These are phyloP conservation scores for Stemphylium vesicarium DNA, from an alignment of 2,329 filamentous ascomycete species.

Conservation along the genomic window DNA sequence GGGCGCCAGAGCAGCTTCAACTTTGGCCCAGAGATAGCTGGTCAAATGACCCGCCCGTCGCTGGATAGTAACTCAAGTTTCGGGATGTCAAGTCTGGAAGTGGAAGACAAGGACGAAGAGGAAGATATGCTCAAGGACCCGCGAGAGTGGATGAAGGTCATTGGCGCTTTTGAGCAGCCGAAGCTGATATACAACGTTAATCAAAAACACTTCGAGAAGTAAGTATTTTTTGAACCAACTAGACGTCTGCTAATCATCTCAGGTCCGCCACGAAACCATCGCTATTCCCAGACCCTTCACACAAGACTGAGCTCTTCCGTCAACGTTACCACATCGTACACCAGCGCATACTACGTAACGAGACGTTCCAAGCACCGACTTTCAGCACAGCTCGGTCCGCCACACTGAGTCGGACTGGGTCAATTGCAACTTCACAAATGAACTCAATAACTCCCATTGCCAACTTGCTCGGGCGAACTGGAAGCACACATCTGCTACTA, in stretches of 20 bases:
- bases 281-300: constrained; percentile 72
- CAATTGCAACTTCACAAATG: constrained; percentile 61
- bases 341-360: constrained; percentile 88
- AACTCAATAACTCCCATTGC: constrained; percentile 88
- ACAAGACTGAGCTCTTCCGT: constrained; percentile 85
- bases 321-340: constrained; percentile 92
- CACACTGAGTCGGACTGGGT: constrained; percentile 64
- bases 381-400: constrained; percentile 65
- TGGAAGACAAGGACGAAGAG: constrained; percentile 62
- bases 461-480: constrained; percentile 77
- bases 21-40: constrained; percentile 57
- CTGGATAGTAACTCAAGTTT: constrained; percentile 71
- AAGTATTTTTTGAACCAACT: constrained; percentile 10
- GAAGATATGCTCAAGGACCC: constrained; percentile 70
- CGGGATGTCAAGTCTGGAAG: constrained; percentile 57
- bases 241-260: constrained; percentile 17
- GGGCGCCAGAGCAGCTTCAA: constrained; percentile 69
- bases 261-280: constrained; percentile 51
- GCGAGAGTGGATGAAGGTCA: constrained; percentile 81
- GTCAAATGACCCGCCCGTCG: constrained; percentile 38
- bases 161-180: constrained; percentile 86
- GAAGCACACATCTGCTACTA: constrained; percentile 83
- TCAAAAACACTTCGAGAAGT: constrained; percentile 92
- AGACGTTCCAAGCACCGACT: constrained; percentile 85
- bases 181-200: constrained; percentile 74